phyloP scores from a whole-genome alignment of 495 filamentous ascomycete species.

The Tuber borchii region DNA sequence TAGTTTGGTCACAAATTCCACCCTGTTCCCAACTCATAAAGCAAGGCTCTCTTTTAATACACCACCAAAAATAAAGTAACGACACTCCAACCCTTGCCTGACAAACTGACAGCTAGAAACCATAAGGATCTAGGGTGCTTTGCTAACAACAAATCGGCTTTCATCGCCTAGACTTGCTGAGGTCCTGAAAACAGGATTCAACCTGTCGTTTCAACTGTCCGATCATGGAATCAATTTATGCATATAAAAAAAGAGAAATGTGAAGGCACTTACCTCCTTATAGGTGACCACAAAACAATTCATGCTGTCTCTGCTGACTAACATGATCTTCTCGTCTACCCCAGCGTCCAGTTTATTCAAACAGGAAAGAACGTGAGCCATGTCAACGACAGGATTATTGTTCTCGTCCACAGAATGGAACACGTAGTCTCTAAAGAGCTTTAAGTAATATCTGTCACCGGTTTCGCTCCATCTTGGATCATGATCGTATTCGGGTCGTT shows the following conservation, averaged over 20 bases:
- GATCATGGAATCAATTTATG: not conserved
- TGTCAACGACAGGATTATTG: conserved; percentile 69
- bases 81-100: not conserved
- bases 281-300: conserved; percentile 79
- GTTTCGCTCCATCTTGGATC: conserved; percentile 76
- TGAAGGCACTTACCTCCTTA: conserved; percentile 52
- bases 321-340: conserved; percentile 71
- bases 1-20: not conserved
- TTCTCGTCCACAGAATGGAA: conserved; percentile 88
- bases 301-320: conserved; percentile 85
- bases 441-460: conserved; percentile 81
- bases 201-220: conserved; percentile 34
- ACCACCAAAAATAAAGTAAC: not conserved
- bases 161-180: conserved; percentile 19
- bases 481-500: conserved; percentile 75
- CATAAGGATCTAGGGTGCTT: not conserved
- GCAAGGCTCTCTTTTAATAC: not conserved
- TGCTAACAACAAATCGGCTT: not conserved
- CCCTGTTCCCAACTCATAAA: not conserved
- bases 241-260: not conserved
- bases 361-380: conserved; percentile 75
- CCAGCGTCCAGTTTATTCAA: conserved; percentile 91
- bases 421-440: conserved; percentile 92
- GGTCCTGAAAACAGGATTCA: conserved; percentile 33
- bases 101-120: not conserved